Evolutionary conservation across 352 stramenopile genomes (phyloP).

Genomic region (Pythium brachiatum): DNA sequence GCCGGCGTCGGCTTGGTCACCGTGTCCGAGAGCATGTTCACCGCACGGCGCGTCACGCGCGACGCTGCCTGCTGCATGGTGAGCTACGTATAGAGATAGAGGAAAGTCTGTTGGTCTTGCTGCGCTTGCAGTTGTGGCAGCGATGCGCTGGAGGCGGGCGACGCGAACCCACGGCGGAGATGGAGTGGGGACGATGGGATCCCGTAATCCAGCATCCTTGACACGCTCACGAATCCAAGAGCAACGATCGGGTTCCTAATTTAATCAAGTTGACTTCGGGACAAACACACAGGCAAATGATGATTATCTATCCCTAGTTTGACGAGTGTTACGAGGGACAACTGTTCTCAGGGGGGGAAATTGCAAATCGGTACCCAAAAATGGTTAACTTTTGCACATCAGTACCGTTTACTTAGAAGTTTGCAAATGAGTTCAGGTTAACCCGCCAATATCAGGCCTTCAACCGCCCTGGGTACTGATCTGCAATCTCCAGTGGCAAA

Average conservation of each 20-base stretch:
- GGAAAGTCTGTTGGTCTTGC: neutral
- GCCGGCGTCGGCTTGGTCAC: slow-evolving; percentile 90
- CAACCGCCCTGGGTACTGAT: no score
- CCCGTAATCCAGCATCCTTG: neutral
- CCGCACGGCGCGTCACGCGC: slow-evolving; percentile 20
- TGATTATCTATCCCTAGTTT: neutral
- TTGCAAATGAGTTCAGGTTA: no score
- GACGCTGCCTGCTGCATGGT: slow-evolving; percentile 6
- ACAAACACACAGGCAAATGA: no score
- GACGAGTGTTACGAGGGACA: neutral
- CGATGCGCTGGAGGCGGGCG: neutral
- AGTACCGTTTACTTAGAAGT: no score
- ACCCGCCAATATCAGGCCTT: no score
- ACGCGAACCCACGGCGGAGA: neutral
- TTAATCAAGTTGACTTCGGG: neutral
- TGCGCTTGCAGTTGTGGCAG: neutral
- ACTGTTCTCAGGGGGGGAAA: no score
- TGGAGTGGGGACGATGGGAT: neutral
- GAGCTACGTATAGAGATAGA: neutral
- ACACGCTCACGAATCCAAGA: neutral
- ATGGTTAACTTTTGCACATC: no score
- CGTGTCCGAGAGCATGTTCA: slow-evolving; percentile 97
- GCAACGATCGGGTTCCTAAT: neutral
- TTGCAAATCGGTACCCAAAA: no score
- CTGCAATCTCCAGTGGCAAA: no score